Evolutionary conservation across 2,329 filamentous ascomycete genomes (phyloP).

Genomic region (Colletotrichum somersetense): DNA sequence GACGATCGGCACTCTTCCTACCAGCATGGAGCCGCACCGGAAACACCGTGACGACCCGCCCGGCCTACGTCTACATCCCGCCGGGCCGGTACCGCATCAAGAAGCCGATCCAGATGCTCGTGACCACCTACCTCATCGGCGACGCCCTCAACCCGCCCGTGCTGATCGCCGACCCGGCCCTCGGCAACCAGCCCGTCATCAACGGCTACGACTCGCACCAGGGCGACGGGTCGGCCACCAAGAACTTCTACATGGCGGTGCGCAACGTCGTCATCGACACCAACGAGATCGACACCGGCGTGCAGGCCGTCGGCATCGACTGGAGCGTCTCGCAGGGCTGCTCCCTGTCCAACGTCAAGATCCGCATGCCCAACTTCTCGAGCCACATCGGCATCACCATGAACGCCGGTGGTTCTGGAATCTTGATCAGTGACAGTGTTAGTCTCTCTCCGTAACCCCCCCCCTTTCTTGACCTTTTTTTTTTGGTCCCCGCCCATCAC

Average conservation of each 20-base stretch:
- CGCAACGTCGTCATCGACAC: conserved; percentile 50
- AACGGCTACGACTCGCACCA: conserved; percentile 46
- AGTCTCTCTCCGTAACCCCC: conserved; percentile 2
- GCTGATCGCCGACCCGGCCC: conserved; percentile 45
- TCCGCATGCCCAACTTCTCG: conserved; percentile 52
- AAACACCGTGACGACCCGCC: conserved; percentile 47
- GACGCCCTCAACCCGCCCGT: conserved; percentile 48
- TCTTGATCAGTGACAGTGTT: conserved; percentile 48
- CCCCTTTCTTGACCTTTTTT: no score
- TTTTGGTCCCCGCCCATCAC: no score
- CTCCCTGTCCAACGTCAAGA: conserved; percentile 47
- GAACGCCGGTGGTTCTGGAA: conserved; percentile 51
- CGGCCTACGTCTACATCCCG: conserved; percentile 47
- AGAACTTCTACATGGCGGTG: conserved; percentile 52
- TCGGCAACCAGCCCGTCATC: conserved; percentile 43
- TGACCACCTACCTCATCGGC: conserved; percentile 50
- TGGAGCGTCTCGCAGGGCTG: conserved; percentile 51
- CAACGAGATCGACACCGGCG: conserved; percentile 41
- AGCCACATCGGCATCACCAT: conserved; percentile 53
- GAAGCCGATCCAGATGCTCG: conserved; percentile 48
- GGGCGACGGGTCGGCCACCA: conserved; percentile 47
- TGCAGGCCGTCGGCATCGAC: conserved; percentile 46
- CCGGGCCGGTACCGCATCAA: conserved; percentile 49
- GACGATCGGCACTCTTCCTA: background rate
- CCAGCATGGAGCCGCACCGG: conserved; percentile 46